Conservation (phyloP, 106 monocot genomes). For the Dendrobium nobile region DNA sequence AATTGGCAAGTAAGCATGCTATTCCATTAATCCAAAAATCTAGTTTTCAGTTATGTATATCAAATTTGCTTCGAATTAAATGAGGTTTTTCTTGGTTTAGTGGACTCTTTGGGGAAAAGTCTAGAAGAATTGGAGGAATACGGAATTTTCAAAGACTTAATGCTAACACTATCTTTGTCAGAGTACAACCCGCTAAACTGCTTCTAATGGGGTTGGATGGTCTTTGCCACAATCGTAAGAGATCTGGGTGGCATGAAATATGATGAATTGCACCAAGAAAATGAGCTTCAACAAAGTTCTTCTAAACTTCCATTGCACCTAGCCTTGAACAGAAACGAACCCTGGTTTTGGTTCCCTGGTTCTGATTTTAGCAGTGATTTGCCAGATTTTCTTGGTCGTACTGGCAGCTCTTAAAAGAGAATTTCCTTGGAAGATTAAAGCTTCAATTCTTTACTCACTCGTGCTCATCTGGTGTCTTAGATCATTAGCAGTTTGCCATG, state of each 20-base stretch:
- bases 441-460: conserved; percentile 68
- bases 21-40: background rate
- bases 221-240: conserved; percentile 78
- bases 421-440: conserved; percentile 82
- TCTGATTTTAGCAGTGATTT: conserved; percentile 42
- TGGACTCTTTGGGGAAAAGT: conserved; percentile 54
- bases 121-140: conserved; percentile 26
- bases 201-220: conserved; percentile 87
- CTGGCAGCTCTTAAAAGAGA: conserved; percentile 46
- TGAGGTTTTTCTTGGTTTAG: conserved; percentile 23
- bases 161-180: conserved; percentile 22
- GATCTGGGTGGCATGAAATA: conserved; percentile 25
- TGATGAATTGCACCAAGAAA: conserved; percentile 19
- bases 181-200: conserved; percentile 68
- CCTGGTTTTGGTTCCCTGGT: conserved; percentile 92
- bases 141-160: conserved; percentile 27
- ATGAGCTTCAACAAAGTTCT: conserved; percentile 30
- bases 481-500: conserved; percentile 57
- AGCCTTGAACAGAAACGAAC: conserved; percentile 31
- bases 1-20: conserved; percentile 60
- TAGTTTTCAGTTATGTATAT: background rate
- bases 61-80: background rate
- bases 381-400: conserved; percentile 57
- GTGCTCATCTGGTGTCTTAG: conserved; percentile 86
- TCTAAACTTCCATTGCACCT: conserved; percentile 9